Conservation (phyloP, 2,329 filamentous ascomycete species). For the Xylariaceae sp. region DNA sequence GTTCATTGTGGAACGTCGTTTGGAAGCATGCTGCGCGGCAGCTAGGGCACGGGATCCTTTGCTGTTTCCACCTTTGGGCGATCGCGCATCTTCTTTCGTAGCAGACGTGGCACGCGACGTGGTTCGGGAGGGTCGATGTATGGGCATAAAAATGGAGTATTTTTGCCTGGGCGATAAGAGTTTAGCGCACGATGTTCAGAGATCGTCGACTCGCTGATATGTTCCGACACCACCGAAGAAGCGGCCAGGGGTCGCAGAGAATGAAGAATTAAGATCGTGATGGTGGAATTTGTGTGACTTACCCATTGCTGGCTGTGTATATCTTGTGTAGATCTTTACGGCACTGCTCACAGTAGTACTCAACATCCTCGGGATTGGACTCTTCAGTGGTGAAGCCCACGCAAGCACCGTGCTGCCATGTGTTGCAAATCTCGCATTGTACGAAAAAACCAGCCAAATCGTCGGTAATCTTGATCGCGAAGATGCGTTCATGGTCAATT, state of each 20-base stretch:
- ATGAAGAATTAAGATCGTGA: neutral
- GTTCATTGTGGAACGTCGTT: constrained; percentile 94
- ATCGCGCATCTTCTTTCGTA: constrained; percentile 56
- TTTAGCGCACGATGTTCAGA: constrained; percentile 34
- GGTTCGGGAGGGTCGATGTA: constrained; percentile 51
- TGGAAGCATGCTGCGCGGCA: constrained; percentile 53
- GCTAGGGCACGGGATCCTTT: constrained; percentile 51
- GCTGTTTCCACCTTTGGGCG: constrained; percentile 47
- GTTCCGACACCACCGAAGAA: constrained; percentile 13
- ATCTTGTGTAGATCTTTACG: constrained; percentile 87
- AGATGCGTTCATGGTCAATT: constrained; percentile 52
- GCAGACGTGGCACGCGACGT: constrained; percentile 60
- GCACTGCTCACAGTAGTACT: constrained; percentile 97
- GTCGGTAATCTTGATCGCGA: constrained; percentile 63
- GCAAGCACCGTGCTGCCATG: constrained; percentile 98
- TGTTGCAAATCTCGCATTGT: constrained; percentile 95
- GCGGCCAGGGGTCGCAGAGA: neutral
- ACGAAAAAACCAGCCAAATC: constrained; percentile 94
- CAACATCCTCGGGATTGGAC: constrained; percentile 69
- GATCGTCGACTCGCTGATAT: neutral
- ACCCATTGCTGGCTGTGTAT: constrained; percentile 78
- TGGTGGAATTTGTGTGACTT: constrained; percentile 36
- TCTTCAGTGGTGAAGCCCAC: constrained; percentile 95
- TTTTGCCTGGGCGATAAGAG: constrained; percentile 48
- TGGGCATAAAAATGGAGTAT: constrained; percentile 61